Base-by-base conservation (phyloP, 2,329 filamentous ascomycete species). In the Aspergillus hiratsukae region DNA sequence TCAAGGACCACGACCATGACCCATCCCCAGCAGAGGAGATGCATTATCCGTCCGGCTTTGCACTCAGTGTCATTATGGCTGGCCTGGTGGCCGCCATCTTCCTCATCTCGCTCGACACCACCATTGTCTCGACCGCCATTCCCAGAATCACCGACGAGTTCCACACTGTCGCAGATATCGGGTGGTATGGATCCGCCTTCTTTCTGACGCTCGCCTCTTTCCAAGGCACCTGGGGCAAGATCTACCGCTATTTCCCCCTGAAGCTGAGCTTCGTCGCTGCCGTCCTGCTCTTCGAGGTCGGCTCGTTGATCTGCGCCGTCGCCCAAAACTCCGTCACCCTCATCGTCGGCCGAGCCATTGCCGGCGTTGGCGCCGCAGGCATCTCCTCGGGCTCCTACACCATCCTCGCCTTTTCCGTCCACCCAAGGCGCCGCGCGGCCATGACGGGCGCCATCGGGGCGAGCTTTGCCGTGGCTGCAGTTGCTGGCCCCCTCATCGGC, bases 391-490 rank as follows among this genome's bases (percentile, higher is more conserved):
- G 74, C 8, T 60, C 48, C 4, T 65, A 64, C 50, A 63, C 60
- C 4, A 68, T 73, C 48, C 61, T 71, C 31, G 67, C 61, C 4
- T 61, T 62, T 35, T 51, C 54, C 27, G 57, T 55, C 1, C 49
- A 50, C 7, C 55, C 60, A 9, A 3, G 41, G 8, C 19, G 52
- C 19, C 25, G 41, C 11, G 35, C 60, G 2, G 45, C 53, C 2
- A 49, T 53, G 58, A 79, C 75, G 59, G 79, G 79, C 1, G 23
- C 80, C n/a, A 74, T 81, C 40, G 79, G 79, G 40, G 72, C 71
- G 48, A 79, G 80, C 71, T 81, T 79, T 61, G 77, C 77, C 2
- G 73, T 82, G 54, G 77, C 79, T 4, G 68, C 64, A 51, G 78
- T 81, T 6, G 72, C 75, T 17, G 79, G 79, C 11, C 80, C 80